Base-by-base conservation (phyloP, 139 green algal genomes). In the Mychonastes homosphaera region DNA sequence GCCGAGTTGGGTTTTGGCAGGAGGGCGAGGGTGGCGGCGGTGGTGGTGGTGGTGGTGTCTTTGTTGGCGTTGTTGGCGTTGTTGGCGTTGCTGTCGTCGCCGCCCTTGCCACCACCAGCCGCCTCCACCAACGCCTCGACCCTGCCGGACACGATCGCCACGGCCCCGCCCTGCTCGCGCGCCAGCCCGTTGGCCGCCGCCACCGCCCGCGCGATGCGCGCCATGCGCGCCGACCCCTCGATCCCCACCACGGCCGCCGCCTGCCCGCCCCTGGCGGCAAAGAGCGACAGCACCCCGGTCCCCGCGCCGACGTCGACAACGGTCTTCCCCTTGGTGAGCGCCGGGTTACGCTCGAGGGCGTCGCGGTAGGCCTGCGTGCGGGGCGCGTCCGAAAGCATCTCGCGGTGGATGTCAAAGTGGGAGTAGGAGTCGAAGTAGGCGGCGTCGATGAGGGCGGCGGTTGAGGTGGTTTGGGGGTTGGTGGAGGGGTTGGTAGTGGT, bases 241-340 rank as follows among this genome's bases (percentile, higher is more conserved):
- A 84, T 44, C 5, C 70, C 65, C 35, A 94, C 69, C 38, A 96
- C 89, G 1, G 55, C 19, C 0, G 47, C 32, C 13, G 91, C 91
- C n/a, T n/a, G n/a, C 3, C 91, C 91, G 0, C 34, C 91, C 0
- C 79, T 62, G 4, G 83, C 83, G 0, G 91, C 91, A 81, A 97
- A 95, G 57, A 97, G 77, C 33, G 82, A 94, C 21, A 97, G 74
- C 56, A 98, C 92, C 54, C 83, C 89, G 1, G 89, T 97, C 50
- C 91, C 91, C 60, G 87, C 96, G 18, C 91, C 91, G 8, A 98
- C 82, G 72, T 98, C 91, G 59, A 97, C 58, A 26, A 97, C 85
- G 0, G 8, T 39, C 3, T 80, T 75, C 6, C 77, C 87, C 0
- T 60, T 34, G 6, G 96, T 23, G 10, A 95, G 74, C 0, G 13